Base-by-base conservation (phyloP, 768 basidiomycete species). In the Floccularia luteovirens region DNA sequence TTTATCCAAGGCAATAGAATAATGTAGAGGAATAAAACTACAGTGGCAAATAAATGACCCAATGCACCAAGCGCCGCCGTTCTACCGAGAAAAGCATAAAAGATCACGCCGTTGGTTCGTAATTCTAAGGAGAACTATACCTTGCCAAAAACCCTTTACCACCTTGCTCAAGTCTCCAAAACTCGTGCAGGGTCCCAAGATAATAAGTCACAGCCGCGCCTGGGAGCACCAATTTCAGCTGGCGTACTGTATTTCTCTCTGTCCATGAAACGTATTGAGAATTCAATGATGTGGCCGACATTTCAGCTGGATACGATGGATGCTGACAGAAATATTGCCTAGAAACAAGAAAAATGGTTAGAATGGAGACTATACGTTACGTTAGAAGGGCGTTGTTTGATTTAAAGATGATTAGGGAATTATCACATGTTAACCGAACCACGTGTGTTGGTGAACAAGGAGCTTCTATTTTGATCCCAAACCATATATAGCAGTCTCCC, bases 141-240 rank as follows among this genome's bases (percentile, higher is more conserved):
- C 71, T 65, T 24, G 68, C 74, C 76, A 75, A 77, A 27, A 66
- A 63, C 11, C 60, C 64, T 44, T 55, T 56, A 40, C 53, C 55
- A 17, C 59, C 51, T 13, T 64, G 55, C 3, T 65, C 51, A 17
- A 81, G 52, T 27, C 50, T 49, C 58, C 66, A 65, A 46, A 84
- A 66, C 49, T 75, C 59, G 30, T 66, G 58, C 24, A 75, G 56
- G 8, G 79, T 79, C 23, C 70, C 67, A 22, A 87, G 63, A 51
- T 74, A 74, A 55, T 77, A 79, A 2, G 83, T 84, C 51, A 79
- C 47, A 28, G 60, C 51, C 1, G 66, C 77, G 8, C 86, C 85
- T n/a, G 86, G 84, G 8, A 87, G 51, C 33, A 86, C 74, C 41
- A 87, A 78, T 54, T 87, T 84, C 53, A 88, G 71, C 62, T 87